Base-by-base conservation (phyloP, 768 basidiomycete species). In the Sporobolomyces phaffii region DNA sequence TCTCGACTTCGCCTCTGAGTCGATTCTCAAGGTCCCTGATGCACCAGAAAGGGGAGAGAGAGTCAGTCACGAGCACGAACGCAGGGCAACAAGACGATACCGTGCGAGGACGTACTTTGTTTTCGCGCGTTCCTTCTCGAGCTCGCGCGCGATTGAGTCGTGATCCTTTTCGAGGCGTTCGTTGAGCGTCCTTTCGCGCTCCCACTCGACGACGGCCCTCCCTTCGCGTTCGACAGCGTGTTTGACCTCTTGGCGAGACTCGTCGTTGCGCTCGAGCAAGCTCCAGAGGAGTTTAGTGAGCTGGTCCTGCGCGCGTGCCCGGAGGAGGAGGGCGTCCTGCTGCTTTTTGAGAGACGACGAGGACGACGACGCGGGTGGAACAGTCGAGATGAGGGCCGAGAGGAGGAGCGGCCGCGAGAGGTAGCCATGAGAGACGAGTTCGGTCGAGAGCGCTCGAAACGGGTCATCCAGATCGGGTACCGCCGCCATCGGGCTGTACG, bases 61-160 rank as follows among this genome's bases (percentile, higher is more conserved):
- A 15, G n/a, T 7, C 24, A 29, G 5, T 11, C 15, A 18, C 6
- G n/a, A 17, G 10, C 10, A 38, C 38, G 38, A n/a, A n/a, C n/a
- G n/a, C n/a, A n/a, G n/a, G n/a, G n/a, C n/a, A n/a, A n/a, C n/a
- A n/a, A n/a, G n/a, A n/a, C 38, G 38, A 38, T 9, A 38, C 38
- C 10, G 38, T 17, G 38, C 38, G 38, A 15, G 5, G 20, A 64
- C 62, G 15, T 4, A 56, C 62, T 56, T 64, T 5, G 62, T 47
- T 31, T 18, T 58, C 2, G 62, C 62, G 8, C 26, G 40, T 17
- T 64, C 62, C n/a, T 22, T 49, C 38, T 64, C 62, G 18, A 31
- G 29, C 38, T 64, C 62, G 29, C 43, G 41, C 62, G 33, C 48
- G 1, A 48, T 20, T 4, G n/a, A 13, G 10, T 22, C 28, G 18